Conservation (phyloP, 257 asterid genomes). For the Petunia secreta region DNA sequence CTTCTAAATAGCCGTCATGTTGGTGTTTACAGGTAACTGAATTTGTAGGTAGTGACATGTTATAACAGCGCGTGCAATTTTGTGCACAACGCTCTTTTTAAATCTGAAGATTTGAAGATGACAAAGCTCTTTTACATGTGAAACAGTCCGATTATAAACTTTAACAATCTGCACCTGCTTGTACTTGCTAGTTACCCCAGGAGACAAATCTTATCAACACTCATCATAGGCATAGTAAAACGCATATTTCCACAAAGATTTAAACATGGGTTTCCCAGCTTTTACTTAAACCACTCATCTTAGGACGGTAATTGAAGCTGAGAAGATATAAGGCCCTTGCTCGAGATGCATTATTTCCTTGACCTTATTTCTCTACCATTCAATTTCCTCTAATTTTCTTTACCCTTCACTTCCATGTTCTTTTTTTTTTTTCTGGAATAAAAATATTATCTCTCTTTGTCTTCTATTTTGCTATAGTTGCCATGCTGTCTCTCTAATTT, state of each 20-base stretch:
- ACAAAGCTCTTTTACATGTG: not conserved
- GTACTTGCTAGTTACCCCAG: not conserved
- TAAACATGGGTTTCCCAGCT: slow-evolving; percentile 15
- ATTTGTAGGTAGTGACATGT: not conserved
- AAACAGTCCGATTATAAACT: slow-evolving; percentile 9
- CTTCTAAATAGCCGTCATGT: slow-evolving; percentile 17
- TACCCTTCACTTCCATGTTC: not conserved
- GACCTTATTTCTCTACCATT: not conserved
- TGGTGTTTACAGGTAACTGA: slow-evolving; percentile 10
- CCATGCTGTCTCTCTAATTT: not conserved
- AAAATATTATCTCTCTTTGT: not conserved
- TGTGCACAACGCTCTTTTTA: not conserved
- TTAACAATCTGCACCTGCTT: not conserved
- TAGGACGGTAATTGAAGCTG: slow-evolving; percentile 2
- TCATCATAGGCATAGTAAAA: not conserved
- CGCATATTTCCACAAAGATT: not conserved
- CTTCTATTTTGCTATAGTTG: not conserved
- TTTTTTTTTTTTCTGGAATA: not conserved
- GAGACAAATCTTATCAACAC: not conserved
- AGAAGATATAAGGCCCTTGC: not conserved
- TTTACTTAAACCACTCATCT: not conserved
- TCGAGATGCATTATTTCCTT: not conserved
- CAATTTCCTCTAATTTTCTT: not conserved
- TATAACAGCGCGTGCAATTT: not conserved
- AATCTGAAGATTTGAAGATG: not conserved